Evolutionary conservation across 176 grass and related monocot species (phyloP).

Genomic region (Cenchrus americanus): DNA sequence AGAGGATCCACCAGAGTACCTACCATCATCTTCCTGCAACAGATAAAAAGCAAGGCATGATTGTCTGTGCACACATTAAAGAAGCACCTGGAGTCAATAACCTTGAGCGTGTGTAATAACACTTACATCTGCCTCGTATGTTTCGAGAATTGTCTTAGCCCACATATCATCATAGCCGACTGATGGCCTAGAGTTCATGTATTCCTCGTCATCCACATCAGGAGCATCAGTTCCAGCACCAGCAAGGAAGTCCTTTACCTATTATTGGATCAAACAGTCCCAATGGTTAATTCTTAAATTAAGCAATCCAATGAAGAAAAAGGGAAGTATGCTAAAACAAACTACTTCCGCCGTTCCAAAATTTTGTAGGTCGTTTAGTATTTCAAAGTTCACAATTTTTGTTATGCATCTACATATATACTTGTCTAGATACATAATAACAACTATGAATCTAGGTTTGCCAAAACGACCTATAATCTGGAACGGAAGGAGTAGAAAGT

Average conservation of each 20-base stretch:
- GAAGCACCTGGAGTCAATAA: slow-evolving; percentile 30
- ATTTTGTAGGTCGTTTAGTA: no score
- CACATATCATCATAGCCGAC: slow-evolving; percentile 98
- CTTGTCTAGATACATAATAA: no score
- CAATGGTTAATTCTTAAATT: slow-evolving; percentile 30
- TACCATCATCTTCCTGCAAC: slow-evolving; percentile 95
- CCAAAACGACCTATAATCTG: no score
- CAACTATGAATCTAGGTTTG: no score
- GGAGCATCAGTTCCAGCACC: slow-evolving; percentile 99
- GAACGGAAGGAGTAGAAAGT: not conserved
- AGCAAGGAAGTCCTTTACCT: slow-evolving; percentile 99
- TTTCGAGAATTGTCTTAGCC: slow-evolving; percentile 99
- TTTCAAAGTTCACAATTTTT: no score
- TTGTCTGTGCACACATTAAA: slow-evolving; percentile 17
- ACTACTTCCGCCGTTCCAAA: not conserved
- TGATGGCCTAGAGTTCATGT: slow-evolving; percentile 87
- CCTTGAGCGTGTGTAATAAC: slow-evolving; percentile 24
- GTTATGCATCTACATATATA: no score
- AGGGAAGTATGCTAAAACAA: slow-evolving; percentile 6
- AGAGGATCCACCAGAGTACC: slow-evolving; percentile 88
- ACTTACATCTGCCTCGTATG: slow-evolving; percentile 81
- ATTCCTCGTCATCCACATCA: slow-evolving; percentile 98
- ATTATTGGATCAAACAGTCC: slow-evolving; percentile 37
- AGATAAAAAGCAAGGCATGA: slow-evolving; percentile 20
- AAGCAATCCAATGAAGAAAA: slow-evolving; percentile 31